Evolutionary conservation across 2,329 filamentous ascomycete species (phyloP).

Genomic region (Aulographum hederae): DNA sequence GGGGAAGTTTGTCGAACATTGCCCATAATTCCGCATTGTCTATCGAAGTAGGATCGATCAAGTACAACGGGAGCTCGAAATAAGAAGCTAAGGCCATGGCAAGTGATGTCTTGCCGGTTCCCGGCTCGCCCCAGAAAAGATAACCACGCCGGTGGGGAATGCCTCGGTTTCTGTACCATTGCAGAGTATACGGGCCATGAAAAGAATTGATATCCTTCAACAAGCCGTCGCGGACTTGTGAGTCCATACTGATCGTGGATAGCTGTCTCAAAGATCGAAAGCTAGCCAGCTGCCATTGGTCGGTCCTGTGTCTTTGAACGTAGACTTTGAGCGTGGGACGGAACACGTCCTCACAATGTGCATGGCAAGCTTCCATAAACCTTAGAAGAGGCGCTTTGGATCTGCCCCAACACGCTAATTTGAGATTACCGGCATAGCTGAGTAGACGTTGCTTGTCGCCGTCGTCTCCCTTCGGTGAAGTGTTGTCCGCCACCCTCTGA

Average conservation of each 20-base stretch:
- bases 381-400: conserved; percentile 1
- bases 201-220: conserved; percentile 4
- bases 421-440: too few species aligned
- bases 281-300: neutral
- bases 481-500: too few species aligned
- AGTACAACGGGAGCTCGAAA: conserved; percentile 19
- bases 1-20: conserved; percentile 15
- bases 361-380: conserved; percentile 2
- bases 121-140: conserved; percentile 20
- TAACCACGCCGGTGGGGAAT: conserved; percentile 18
- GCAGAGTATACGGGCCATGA: conserved; percentile 9
- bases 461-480: neutral
- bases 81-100: conserved; percentile 18
- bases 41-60: conserved; percentile 15
- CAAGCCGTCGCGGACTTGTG: conserved; percentile 1
- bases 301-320: neutral
- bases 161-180: conserved; percentile 15
- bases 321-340: neutral
- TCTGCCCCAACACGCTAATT: conserved; percentile 1
- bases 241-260: conserved; percentile 2
- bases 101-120: conserved; percentile 22
- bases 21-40: conserved; percentile 14
- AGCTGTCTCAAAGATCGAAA: conserved; percentile 1
- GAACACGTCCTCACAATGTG: neutral
- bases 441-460: neutral